Conservation (phyloP, 1,284 basidiomycete genomes). For the Moesziomyces sp. region DNA sequence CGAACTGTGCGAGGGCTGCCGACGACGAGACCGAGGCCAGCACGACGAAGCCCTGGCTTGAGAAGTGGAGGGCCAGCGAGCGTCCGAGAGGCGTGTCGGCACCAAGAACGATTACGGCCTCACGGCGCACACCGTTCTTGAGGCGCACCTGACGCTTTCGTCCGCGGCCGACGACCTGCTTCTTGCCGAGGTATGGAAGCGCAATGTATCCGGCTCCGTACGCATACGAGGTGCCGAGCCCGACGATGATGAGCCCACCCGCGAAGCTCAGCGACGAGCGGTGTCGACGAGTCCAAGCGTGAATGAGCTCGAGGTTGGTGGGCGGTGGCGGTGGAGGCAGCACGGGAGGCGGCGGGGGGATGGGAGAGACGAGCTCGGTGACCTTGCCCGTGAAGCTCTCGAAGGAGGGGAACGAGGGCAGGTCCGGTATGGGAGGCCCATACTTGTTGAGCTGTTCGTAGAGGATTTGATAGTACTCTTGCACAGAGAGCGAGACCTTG, state of each 20-base stretch:
- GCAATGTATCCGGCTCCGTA: constrained; percentile 36
- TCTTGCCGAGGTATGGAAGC: constrained; percentile 41
- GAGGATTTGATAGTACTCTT: constrained; percentile 52
- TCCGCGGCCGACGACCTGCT: constrained; percentile 20
- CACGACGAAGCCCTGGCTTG: constrained; percentile 60
- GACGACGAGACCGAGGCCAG: constrained; percentile 57
- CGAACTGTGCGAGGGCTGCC: constrained; percentile 49
- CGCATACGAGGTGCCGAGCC: constrained; percentile 39
- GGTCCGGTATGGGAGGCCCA: constrained; percentile 42
- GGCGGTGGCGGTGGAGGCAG: constrained; percentile 51
- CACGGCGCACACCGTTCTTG: constrained; percentile 52
- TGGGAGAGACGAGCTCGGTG: constrained; percentile 33
- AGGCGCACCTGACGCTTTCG: constrained; percentile 34
- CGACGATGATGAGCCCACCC: constrained; percentile 35
- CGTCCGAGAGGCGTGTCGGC: constrained; percentile 65
- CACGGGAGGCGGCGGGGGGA: constrained; percentile 17
- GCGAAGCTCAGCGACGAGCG: constrained; percentile 21
- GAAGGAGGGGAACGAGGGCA: constrained; percentile 45
- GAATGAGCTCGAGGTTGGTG: constrained; percentile 16
- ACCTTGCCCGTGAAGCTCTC: constrained; percentile 36
- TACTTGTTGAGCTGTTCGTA: constrained; percentile 58
- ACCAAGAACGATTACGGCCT: constrained; percentile 62
- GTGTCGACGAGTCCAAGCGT: constrained; percentile 29
- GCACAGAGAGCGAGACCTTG: constrained; percentile 49
- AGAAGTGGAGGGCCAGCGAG: constrained; percentile 53